Evolutionary conservation across 352 stramenopile species (phyloP).

Genomic region (Phytophthora idaei): DNA sequence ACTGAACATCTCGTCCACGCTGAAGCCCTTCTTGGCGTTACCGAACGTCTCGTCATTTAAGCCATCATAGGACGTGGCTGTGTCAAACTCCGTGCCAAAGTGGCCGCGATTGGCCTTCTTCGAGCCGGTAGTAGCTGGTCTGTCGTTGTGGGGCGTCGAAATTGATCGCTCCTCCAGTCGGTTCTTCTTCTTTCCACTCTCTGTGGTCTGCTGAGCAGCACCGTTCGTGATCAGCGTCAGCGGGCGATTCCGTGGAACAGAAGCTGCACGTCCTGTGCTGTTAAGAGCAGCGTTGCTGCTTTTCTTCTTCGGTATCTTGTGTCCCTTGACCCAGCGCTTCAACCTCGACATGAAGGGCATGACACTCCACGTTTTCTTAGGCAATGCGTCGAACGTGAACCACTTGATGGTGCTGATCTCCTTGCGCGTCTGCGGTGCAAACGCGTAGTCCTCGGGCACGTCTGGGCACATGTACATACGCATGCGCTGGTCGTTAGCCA

Average conservation of each 20-base stretch:
- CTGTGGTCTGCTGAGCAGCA: slow-evolving; percentile 29
- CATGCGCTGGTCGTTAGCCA: slow-evolving; percentile 90
- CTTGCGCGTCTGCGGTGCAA: slow-evolving; percentile 94
- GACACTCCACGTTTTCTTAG: slow-evolving; percentile 94
- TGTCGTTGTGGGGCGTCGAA: slow-evolving; percentile 72
- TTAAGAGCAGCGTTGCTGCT: slow-evolving; percentile 38
- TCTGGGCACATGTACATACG: slow-evolving; percentile 92
- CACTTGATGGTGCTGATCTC: slow-evolving; percentile 95
- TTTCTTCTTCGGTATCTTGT: slow-evolving; percentile 72
- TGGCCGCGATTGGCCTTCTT: slow-evolving; percentile 61
- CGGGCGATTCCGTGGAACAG: slow-evolving; percentile 76
- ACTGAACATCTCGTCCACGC: slow-evolving; percentile 96
- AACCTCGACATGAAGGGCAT: slow-evolving; percentile 93
- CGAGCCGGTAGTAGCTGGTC: slow-evolving; percentile 41
- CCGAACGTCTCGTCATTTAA: slow-evolving; percentile 91
- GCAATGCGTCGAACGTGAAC: slow-evolving; percentile 90
- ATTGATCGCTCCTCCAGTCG: slow-evolving; percentile 55
- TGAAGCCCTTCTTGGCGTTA: slow-evolving; percentile 72
- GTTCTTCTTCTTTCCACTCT: slow-evolving; percentile 44
- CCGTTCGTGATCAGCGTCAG: slow-evolving; percentile 46
- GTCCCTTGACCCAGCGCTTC: slow-evolving; percentile 88
- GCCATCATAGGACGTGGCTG: slow-evolving; percentile 79
- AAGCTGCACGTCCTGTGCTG: slow-evolving; percentile 67
- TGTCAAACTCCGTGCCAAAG: slow-evolving; percentile 86
- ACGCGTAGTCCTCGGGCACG: slow-evolving; percentile 92